Percentiles rank a stretch among this genome's conserved stretches.
Conservation (phyloP, 164 flowering plant species). For the Nelumbo lutea region DNA sequence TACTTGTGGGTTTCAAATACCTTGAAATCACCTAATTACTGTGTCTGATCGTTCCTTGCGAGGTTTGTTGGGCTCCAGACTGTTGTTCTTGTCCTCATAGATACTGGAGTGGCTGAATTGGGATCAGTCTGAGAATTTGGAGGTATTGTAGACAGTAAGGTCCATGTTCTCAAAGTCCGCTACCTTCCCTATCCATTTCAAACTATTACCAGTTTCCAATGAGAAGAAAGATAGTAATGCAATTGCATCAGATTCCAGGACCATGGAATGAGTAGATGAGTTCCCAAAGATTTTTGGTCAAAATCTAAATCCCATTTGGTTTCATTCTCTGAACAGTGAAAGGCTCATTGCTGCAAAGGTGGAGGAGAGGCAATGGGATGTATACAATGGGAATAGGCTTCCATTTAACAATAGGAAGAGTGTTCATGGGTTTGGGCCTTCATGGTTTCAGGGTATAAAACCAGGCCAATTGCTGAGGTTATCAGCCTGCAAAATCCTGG, state of each 20-base stretch:
- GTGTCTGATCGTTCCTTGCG: slow-evolving; percentile 74
- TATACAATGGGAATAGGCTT: slow-evolving; percentile 37
- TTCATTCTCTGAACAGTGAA: slow-evolving; percentile 34
- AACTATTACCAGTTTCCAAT: slow-evolving; percentile 17
- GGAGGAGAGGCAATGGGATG: slow-evolving; percentile 53
- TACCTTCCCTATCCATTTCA: slow-evolving; percentile 21
- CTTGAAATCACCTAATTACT: slow-evolving; percentile 55
- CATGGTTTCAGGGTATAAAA: slow-evolving; percentile 33
- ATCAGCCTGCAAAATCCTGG: slow-evolving; percentile 26
- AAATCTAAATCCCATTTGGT: slow-evolving; percentile 41
- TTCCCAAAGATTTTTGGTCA: slow-evolving; percentile 74
- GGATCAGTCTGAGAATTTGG: slow-evolving; percentile 77
- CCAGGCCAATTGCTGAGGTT: slow-evolving; percentile 30
- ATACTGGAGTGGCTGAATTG: slow-evolving; percentile 82
- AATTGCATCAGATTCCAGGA: slow-evolving; percentile 23
- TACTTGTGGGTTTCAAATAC: slow-evolving; percentile 68
- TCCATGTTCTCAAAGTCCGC: slow-evolving; percentile 39
- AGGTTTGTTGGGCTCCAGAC: slow-evolving; percentile 83
- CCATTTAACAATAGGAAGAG: slow-evolving; percentile 43
- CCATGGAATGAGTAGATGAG: slow-evolving; percentile 31
- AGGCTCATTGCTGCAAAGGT: slow-evolving; percentile 55
- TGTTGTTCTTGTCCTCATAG: slow-evolving; percentile 73
- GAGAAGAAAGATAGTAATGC: slow-evolving; percentile 42
- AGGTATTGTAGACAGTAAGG: slow-evolving; percentile 47
- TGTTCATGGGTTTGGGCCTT: slow-evolving; percentile 39